phyloP scores from a whole-genome alignment of 1,284 basidiomycete species.

The Vanrija pseudolonga region DNA sequence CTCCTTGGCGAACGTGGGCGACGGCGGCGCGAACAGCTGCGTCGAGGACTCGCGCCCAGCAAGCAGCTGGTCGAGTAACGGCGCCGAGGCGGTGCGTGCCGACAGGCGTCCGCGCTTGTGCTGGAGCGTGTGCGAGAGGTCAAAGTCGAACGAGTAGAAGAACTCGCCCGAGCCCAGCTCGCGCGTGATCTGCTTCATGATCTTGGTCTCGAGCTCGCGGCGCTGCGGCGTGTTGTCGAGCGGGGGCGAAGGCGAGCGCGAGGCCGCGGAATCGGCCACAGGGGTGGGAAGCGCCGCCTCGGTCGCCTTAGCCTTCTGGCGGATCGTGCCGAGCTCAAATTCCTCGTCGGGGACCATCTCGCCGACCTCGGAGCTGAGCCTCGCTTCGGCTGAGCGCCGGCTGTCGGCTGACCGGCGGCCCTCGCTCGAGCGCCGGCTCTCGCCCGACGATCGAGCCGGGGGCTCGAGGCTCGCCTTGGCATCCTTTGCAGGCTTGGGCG shows the following conservation, averaged over 20 bases:
- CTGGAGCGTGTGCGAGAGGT: slow-evolving; percentile 54
- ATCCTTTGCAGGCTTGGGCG: not conserved
- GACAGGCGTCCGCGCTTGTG: slow-evolving; percentile 47
- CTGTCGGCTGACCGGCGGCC: too few relatives aligned
- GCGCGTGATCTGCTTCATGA: slow-evolving; percentile 44
- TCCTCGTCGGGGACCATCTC: too few relatives aligned
- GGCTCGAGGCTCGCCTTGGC: not conserved
- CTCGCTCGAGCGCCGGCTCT: too few relatives aligned
- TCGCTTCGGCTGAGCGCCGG: too few relatives aligned
- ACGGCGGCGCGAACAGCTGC: too few relatives aligned
- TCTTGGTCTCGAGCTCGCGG: slow-evolving; percentile 47
- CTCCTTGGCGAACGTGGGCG: not conserved
- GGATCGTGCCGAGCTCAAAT: too few relatives aligned
- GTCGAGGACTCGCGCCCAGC: slow-evolving; percentile 1
- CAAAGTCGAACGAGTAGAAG: slow-evolving; percentile 53
- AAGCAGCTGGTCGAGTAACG: slow-evolving; percentile 28
- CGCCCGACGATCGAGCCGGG: too few relatives aligned
- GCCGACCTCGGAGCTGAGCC: too few relatives aligned
- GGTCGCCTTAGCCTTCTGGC: too few relatives aligned
- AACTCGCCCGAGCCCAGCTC: slow-evolving; percentile 46
- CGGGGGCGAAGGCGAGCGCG: slow-evolving; percentile 3
- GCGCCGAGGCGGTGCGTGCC: slow-evolving; percentile 18
- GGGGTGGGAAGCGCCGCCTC: not conserved
- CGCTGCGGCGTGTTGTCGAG: slow-evolving; percentile 35
- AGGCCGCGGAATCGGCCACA: not conserved